phyloP scores from a whole-genome alignment of 2,329 filamentous ascomycete species.

The Blastomyces gilchristii region DNA sequence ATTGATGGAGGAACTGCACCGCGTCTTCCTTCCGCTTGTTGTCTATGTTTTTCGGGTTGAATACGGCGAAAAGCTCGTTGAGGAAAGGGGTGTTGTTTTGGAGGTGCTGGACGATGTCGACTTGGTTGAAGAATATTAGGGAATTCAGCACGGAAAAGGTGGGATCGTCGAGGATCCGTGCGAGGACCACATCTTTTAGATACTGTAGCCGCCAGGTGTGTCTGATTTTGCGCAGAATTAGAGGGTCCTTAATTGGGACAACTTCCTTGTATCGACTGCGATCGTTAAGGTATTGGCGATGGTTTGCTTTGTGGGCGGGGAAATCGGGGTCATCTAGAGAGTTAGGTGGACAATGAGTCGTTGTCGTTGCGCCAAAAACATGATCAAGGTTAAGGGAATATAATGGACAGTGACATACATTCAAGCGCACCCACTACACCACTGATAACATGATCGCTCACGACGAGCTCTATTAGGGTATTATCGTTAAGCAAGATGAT shows the following conservation, averaged over 20 bases:
- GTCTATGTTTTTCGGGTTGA: conserved; percentile 54
- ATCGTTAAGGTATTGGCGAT: conserved; percentile 83
- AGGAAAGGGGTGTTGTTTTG: conserved; percentile 70
- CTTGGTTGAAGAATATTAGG: conserved; percentile 97
- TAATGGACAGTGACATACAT: conserved; percentile 41
- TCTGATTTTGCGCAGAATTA: conserved; percentile 82
- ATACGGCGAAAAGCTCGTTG: conserved; percentile 78
- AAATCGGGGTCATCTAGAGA: conserved; percentile 79
- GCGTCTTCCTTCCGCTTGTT: conserved; percentile 78
- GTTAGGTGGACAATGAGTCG: conserved; percentile 22
- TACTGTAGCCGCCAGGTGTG: conserved; percentile 94
- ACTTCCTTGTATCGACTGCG: conserved; percentile 92
- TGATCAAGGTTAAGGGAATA: background rate
- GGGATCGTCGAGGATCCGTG: conserved; percentile 89
- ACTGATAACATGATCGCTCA: conserved; percentile 77
- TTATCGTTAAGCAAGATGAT: conserved; percentile 92
- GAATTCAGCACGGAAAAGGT: conserved; percentile 97
- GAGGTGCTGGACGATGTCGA: conserved; percentile 93
- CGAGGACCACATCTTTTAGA: conserved; percentile 94
- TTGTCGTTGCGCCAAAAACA: conserved; percentile 10
- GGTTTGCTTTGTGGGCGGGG: conserved; percentile 92
- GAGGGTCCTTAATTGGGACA: conserved; percentile 74
- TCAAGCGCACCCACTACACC: conserved; percentile 93
- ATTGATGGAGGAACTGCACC: conserved; percentile 93
- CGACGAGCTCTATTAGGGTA: conserved; percentile 83